Percentiles rank a stretch among this genome's conserved stretches.
Evolutionary conservation across 225 moss, liverwort and hornwort genomes (phyloP).

Genomic region (Pleurozium schreberi): DNA sequence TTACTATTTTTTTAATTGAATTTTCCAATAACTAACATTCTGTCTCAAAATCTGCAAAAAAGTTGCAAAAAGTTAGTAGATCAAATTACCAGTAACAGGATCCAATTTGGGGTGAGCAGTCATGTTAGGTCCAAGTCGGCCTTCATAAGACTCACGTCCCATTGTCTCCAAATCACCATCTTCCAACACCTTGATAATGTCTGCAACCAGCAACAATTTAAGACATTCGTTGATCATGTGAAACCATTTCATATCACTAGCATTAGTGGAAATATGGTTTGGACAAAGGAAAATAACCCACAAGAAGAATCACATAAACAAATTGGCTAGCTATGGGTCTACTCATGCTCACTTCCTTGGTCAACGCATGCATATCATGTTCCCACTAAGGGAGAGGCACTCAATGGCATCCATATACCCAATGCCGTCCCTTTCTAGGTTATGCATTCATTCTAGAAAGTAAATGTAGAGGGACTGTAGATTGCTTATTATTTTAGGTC

Average conservation of each 20-base stretch:
- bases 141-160: conserved; percentile 35
- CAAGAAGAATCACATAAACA: neutral
- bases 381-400: too few relatives aligned
- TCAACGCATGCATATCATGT: neutral
- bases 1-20: too few relatives aligned
- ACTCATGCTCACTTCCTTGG: neutral
- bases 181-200: conserved; percentile 44
- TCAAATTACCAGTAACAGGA: neutral
- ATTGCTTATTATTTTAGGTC: too few relatives aligned
- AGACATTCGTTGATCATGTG: too few relatives aligned
- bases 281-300: neutral
- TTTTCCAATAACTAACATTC: too few relatives aligned
- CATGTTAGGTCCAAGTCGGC: conserved; percentile 17
- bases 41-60: too few relatives aligned
- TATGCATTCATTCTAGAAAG: too few relatives aligned
- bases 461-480: too few relatives aligned
- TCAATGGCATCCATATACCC: too few relatives aligned
- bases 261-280: neutral
- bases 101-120: conserved; percentile 19
- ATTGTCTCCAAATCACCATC: conserved; percentile 62
- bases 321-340: neutral
- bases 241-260: neutral
- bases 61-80: too few relatives aligned
- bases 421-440: too few relatives aligned
- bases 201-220: neutral